Evolutionary conservation across 2,329 filamentous ascomycete species (phyloP), one percentile per base, ranked within the genome.

Genomic region (Purpureocillium lavendulum): DNA sequence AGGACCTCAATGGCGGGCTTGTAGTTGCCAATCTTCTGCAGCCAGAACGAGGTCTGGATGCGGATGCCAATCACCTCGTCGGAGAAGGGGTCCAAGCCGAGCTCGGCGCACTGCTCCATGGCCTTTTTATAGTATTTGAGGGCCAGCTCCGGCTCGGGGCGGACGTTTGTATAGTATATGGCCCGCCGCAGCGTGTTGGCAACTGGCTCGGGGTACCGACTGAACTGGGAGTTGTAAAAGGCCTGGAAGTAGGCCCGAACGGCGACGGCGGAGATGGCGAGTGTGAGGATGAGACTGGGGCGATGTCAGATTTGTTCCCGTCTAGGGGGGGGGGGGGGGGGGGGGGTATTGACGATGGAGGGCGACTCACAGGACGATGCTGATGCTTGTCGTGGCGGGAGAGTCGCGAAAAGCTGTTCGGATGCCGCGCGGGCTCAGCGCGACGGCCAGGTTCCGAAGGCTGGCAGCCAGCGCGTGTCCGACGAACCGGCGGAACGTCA

Each of bases 1-100:
- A 96, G 65, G 4, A 95, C 79, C 36, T 86, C 76, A 41, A 86
- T 80, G 0, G 88, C 80, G 41, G 80, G 76, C 16, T 76, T 70
- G 53, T 80, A 80, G 51, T 83, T 77, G 26, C 80, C 73, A 13
- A 86, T 76, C 54, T 83, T 82, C 61, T 96, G 87, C 45, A 95
- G 71, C 71, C 94, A 80, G 9, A 74, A 73, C 1, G 87, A 80
- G 8, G 94, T 71, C 56, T 89, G 80, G 37, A 97, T 81, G 55
- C 88, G 87, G 38, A 97, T 80, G 8, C 92, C 92, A 49, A 96
- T 72, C 28, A 96, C 82, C 58, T 96, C 89, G 51, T 96, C 85
- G 4, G 85, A 89, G 57, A 89, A 94, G 0, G 86, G 87, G 55
- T 97, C 87, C 66, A 98, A 77, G 1, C 80, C 79, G 37, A 84